phyloP scores from a whole-genome alignment of 164 flowering plant species.

The Platanus orientalis region DNA sequence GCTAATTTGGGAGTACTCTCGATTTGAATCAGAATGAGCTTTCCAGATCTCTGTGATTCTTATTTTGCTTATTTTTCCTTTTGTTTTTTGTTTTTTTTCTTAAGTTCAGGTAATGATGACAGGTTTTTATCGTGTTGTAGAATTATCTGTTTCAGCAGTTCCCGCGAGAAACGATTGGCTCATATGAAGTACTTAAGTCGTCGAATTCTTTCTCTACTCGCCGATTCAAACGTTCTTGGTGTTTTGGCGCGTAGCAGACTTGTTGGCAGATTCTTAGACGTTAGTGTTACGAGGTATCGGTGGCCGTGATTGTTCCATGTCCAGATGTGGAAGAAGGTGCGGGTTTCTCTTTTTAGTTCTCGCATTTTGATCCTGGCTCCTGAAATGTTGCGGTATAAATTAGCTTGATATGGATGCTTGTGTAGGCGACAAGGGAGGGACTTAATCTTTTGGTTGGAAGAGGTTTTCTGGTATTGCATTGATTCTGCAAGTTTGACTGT shows the following conservation, averaged over 20 bases:
- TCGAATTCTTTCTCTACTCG: slow-evolving; percentile 5
- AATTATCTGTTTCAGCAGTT: slow-evolving; percentile 5
- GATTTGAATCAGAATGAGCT: not conserved
- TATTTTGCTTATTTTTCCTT: too few relatives aligned
- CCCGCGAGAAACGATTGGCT: slow-evolving; percentile 6
- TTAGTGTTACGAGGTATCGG: slow-evolving; percentile 2
- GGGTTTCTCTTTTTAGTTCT: not conserved
- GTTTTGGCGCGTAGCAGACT: slow-evolving; percentile 1
- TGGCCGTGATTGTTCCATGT: slow-evolving; percentile 4
- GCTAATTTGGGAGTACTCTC: not conserved
- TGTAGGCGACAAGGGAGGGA: slow-evolving; percentile 12
- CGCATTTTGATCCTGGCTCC: not conserved
- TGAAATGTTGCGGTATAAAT: not conserved
- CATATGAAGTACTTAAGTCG: slow-evolving; percentile 11
- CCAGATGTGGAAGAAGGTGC: slow-evolving; percentile 7
- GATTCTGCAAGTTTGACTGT: not conserved
- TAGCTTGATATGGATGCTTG: not conserved
- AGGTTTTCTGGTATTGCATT: slow-evolving; percentile 9
- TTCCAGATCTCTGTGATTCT: not conserved
- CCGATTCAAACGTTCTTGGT: not conserved
- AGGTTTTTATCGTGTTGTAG: slow-evolving; percentile 4
- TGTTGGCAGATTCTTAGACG: not conserved
- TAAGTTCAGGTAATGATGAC: not conserved
- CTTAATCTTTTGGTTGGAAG: slow-evolving; percentile 1
- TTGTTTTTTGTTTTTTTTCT: not conserved